Evolutionary conservation across 139 green algal genomes (phyloP).

Genomic region (Deuterostichococcus epilithicus): DNA sequence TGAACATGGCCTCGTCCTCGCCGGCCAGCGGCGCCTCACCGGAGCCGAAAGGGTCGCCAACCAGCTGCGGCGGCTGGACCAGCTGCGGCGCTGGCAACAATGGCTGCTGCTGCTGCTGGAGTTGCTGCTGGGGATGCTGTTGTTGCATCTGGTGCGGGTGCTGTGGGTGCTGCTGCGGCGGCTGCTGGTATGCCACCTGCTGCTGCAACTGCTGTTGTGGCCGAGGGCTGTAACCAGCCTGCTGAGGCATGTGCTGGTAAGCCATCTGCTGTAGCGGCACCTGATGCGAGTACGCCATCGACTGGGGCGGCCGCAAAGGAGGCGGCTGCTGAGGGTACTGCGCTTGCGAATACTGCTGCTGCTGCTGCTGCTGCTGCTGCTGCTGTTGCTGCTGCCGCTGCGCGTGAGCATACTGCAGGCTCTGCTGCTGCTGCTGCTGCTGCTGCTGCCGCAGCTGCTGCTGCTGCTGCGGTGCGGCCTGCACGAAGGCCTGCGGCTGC

Average conservation of each 20-base stretch:
- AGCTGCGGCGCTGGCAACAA: no score
- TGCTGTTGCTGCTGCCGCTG: neutral
- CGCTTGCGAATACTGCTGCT: neutral
- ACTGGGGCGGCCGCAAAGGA: neutral
- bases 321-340: no score
- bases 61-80: neutral
- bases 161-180: no score
- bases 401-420: neutral
- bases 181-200: neutral
- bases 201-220: neutral
- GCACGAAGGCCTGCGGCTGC: neutral
- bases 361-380: neutral
- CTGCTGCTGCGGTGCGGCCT: neutral
- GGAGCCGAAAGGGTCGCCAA: no score
- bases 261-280: neutral
- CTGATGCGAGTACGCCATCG: constrained; percentile 1
- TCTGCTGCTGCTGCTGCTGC: neutral
- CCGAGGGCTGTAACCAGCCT: constrained; percentile 1
- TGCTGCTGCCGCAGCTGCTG: neutral
- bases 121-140: neutral
- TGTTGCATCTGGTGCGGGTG: neutral
- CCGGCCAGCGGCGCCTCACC: neutral
- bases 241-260: neutral
- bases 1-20: neutral
- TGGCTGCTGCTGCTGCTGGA: neutral